These are phyloP conservation scores for Bipolaris gigantea DNA, from an alignment of 2,329 filamentous ascomycete species.

Conservation along the genomic window DNA sequence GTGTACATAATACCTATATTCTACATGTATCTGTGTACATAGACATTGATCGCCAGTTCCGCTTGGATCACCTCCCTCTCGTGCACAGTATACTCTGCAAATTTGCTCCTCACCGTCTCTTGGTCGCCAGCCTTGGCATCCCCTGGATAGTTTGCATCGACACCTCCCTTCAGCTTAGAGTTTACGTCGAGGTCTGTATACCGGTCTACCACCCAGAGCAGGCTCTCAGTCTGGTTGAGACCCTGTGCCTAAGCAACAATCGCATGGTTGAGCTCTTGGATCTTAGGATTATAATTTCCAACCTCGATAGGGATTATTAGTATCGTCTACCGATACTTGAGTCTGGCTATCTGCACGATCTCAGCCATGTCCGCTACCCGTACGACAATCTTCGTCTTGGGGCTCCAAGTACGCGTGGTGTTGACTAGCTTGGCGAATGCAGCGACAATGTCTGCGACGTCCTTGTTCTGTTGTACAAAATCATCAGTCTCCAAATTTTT, in stretches of 20 bases:
- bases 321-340: constrained; percentile 38
- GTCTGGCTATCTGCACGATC: background rate
- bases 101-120: constrained; percentile 1
- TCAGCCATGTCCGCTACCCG: constrained; percentile 14
- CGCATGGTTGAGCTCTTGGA: constrained; percentile 46
- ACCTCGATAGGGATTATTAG: constrained; percentile 46
- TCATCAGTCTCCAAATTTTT: constrained; percentile 54
- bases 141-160: constrained; percentile 48
- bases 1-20: background rate
- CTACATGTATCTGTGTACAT: background rate
- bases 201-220: constrained; percentile 50
- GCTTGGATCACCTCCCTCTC: background rate
- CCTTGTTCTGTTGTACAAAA: constrained; percentile 45
- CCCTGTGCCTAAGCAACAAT: constrained; percentile 46
- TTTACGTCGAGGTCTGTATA: constrained; percentile 44
- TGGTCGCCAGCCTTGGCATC: constrained; percentile 34
- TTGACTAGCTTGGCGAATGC: constrained; percentile 45
- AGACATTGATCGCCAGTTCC: background rate
- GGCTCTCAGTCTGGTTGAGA: constrained; percentile 45
- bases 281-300: constrained; percentile 42
- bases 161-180: constrained; percentile 44
- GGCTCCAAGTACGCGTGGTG: constrained; percentile 46
- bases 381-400: constrained; percentile 50
- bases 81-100: background rate
- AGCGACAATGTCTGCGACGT: constrained; percentile 43